A percentile compares a stretch with the other conserved stretches of the same genome.
Conservation (phyloP, 345 rosid genomes). For the Corchorus olitorius region DNA sequence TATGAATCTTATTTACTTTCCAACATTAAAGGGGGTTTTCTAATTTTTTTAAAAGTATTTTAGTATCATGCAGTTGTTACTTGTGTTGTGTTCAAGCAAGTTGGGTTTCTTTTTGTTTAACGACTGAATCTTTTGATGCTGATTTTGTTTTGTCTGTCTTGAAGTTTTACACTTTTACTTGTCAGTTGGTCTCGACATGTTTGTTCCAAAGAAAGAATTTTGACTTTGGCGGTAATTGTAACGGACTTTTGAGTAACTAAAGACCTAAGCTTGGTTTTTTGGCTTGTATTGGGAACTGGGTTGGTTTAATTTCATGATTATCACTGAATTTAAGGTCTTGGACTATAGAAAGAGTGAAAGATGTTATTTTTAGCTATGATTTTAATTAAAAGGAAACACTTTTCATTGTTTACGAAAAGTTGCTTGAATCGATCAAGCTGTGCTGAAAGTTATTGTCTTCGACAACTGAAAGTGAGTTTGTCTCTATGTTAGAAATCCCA, state of each 20-base stretch:
- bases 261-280: background rate
- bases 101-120: slow-evolving; percentile 11
- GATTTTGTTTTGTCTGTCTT: background rate
- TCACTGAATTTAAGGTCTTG: background rate
- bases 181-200: too few relatives aligned
- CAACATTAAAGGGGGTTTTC: background rate
- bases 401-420: background rate
- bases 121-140: background rate
- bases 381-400: background rate
- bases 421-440: background rate
- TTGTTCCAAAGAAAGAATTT: too few relatives aligned
- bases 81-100: background rate
- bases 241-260: background rate
- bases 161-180: too few relatives aligned
- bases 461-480: background rate
- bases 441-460: background rate
- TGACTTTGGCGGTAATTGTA: background rate
- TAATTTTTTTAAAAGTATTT: background rate
- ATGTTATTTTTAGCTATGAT: background rate
- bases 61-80: background rate
- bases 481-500: background rate
- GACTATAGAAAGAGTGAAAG: background rate
- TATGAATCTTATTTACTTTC: background rate
- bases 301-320: slow-evolving; percentile 1
- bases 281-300: background rate